Conservation (phyloP, 2,329 filamentous ascomycete genomes). For the Nothophaeocryptopus gaeumannii region DNA sequence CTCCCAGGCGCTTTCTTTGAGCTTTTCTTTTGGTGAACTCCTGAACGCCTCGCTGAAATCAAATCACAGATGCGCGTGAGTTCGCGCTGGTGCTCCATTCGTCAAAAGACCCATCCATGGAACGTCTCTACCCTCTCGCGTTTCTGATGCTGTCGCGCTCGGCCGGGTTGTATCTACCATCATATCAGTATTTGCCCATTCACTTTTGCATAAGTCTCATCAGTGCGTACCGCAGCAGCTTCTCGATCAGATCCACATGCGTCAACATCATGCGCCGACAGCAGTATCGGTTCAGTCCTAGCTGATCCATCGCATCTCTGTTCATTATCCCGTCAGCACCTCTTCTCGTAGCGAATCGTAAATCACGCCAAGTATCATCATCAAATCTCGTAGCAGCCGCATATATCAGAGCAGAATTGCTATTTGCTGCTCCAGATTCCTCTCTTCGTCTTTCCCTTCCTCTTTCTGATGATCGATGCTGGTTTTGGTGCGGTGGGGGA, state of each 20-base stretch:
- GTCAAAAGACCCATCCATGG: too few relatives aligned
- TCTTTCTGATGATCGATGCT: background rate
- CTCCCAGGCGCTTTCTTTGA: too few relatives aligned
- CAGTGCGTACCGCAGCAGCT: slow-evolving; percentile 76
- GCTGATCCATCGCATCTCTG: slow-evolving; percentile 93
- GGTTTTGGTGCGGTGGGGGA: background rate
- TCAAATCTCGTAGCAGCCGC: too few relatives aligned
- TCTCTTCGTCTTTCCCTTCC: background rate
- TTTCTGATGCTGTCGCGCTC: slow-evolving; percentile 37
- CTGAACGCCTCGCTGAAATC: too few relatives aligned
- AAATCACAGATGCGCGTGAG: too few relatives aligned
- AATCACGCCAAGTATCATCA: too few relatives aligned
- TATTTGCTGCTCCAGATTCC: background rate
- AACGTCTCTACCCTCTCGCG: too few relatives aligned
- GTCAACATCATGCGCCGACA: slow-evolving; percentile 99
- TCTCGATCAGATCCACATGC: slow-evolving; percentile 97
- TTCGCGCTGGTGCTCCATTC: too few relatives aligned
- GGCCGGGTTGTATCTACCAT: slow-evolving; percentile 36
- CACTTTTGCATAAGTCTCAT: background rate
- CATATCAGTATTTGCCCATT: slow-evolving; percentile 5
- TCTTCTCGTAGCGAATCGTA: background rate
- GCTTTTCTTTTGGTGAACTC: too few relatives aligned
- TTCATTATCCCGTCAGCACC: slow-evolving; percentile 9
- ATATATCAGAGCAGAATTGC: background rate
- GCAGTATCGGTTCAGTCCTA: slow-evolving; percentile 94